Base-by-base conservation (phyloP, 441 rosid genomes). In the Aleurites moluccanus region DNA sequence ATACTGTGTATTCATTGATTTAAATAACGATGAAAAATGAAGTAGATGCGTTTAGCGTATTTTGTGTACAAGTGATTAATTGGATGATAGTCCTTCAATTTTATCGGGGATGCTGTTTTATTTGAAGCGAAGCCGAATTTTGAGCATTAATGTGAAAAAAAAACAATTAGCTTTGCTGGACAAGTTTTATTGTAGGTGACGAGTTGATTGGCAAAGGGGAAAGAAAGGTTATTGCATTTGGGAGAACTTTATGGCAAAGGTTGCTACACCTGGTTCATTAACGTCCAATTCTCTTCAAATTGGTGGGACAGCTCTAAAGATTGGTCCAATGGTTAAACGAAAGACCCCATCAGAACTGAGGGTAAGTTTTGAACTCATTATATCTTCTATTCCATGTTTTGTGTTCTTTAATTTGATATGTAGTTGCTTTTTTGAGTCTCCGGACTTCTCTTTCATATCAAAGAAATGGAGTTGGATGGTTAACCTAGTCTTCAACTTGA, bases 341-440 rank as follows among this genome's bases (percentile, higher is more conserved):
- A 78, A 78, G 77, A 78, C 80, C 14, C 80, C 80, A 2, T 78
- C 89, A 27, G 98, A 92, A 78, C 86, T 92, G 15, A 85, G 96
- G 78, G 98, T 88, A 88, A 66, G 82, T 73, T 79, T 57, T 73
- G 44, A 53, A 23, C 47, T 16, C 6, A 23, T 42, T 14, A 4
- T 30, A n/a, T 64, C 35, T 47, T 52, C 27, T 42, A 18, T 25
- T 44, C 23, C 0, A 1, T 55, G 21, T 42, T 30, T 59, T 50
- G 61, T 25, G 47, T 30, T 30, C 15, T 47, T 44, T 27, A 4
- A 35, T 14, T 71, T n/a, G 23, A 15, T 49, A 20, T 60, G 23
- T 60, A 18, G 13, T 71, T 59, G 66, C 62, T 57, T 1, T 57
- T 56, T 42, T 14, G 63, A 11, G 15, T 3, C 45, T 33, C n/a